Base-by-base conservation (phyloP, 768 basidiomycete species). In the Mycena alexandri region DNA sequence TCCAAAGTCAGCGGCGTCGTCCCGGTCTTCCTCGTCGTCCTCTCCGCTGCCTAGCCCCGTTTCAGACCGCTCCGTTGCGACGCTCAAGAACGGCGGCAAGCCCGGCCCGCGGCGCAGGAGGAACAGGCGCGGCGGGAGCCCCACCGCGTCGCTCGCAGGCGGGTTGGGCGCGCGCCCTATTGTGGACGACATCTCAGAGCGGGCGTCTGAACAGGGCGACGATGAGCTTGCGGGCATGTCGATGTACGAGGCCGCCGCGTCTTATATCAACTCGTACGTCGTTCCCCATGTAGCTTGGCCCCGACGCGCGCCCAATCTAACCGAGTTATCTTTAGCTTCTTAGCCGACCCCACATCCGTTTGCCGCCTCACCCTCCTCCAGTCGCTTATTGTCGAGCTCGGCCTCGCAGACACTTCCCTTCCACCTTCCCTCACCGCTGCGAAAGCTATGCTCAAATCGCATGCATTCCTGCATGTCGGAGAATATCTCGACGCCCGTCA, bases 341-440 rank as follows among this genome's bases (percentile, higher is more conserved):
- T 90, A 43, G 82, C 83, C 2, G 83, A 84, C 67, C 84, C 74
- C 42, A 80, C 84, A 68, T 76, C 80, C 7, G 79, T 81, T 11
- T 84, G 83, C 58, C 82, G 87, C 43, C 85, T 94, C 41, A 82
- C 85, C 8, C 80, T 94, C 43, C 81, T 93, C 8, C 93, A 93
- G 63, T 88, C 91, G 0, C 85, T 94, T 65, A 88, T 93, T 70
- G 82, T 93, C 67, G 93, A 94, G 78, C 83, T 94, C n/a, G 92
- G 92, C n/a, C 79, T 86, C 58, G 80, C 81, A 17, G 82, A 82
- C 0, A 80, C 79, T 34, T 78, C 82, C 25, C 80, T 92, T 3
- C 93, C 93, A 3, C 75, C 76, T 34, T 85, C 90, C 0, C 77
- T 94, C 58, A 86, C 77, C n/a, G 82, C 90, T 9, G 93, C 92